These are phyloP conservation scores for Phytophthora kernoviae DNA, from an alignment of 352 stramenopile species.

Conservation along the genomic window DNA sequence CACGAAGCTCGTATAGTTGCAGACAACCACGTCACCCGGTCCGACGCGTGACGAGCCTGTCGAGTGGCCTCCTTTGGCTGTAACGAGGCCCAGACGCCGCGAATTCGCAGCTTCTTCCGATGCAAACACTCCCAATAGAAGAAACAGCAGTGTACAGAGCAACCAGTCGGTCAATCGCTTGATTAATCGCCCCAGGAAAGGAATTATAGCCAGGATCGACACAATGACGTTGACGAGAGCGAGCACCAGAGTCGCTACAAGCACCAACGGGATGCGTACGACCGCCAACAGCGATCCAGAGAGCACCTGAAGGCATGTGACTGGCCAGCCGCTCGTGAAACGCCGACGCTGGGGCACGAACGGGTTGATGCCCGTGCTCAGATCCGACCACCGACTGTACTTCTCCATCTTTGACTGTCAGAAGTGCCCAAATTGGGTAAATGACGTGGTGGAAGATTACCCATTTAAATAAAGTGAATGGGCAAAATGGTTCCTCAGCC, in stretches of 20 bases:
- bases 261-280: constrained; percentile 58
- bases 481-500: too few species aligned
- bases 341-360: constrained; percentile 82
- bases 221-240: constrained; percentile 54
- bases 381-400: constrained; percentile 84
- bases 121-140: constrained; percentile 71
- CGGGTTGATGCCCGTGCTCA: constrained; percentile 87
- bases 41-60: constrained; percentile 42
- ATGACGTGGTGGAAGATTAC: too few species aligned
- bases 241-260: constrained; percentile 43
- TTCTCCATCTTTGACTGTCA: constrained; percentile 83
- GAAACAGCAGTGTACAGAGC: constrained; percentile 68
- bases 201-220: constrained; percentile 61
- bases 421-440: too few species aligned
- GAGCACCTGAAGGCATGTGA: constrained; percentile 51
- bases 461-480: too few species aligned
- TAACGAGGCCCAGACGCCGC: constrained; percentile 68
- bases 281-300: constrained; percentile 51
- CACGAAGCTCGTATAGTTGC: constrained; percentile 84
- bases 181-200: constrained; percentile 67
- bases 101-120: constrained; percentile 75
- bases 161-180: constrained; percentile 76
- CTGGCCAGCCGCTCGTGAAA: constrained; percentile 42
- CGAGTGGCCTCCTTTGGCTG: constrained; percentile 31
- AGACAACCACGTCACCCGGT: constrained; percentile 70